These are phyloP conservation scores for Rhododendron henanense DNA, from an alignment of 148 eudicot genomes.

Conservation along the genomic window DNA sequence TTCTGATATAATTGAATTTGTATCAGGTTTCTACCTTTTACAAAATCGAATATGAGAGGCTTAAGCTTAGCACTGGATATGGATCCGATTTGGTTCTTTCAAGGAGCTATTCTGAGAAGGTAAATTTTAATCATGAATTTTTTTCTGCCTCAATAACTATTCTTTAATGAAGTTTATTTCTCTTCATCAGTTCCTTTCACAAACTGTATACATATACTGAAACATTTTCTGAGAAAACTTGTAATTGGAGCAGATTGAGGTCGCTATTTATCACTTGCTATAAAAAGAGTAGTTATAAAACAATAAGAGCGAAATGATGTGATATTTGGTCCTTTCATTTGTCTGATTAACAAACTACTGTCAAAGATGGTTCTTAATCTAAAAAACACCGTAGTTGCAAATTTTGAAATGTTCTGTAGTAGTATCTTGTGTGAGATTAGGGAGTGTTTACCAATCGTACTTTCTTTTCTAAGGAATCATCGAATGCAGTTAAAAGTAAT, in stretches of 20 bases:
- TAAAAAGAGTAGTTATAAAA: background rate
- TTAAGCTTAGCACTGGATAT: slow-evolving; percentile 7
- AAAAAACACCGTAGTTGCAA: no score
- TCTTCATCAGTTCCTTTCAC: background rate
- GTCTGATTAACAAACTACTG: background rate
- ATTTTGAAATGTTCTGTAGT: background rate
- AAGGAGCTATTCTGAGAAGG: slow-evolving; percentile 25
- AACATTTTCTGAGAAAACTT: background rate
- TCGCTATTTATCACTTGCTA: background rate
- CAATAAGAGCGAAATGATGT: background rate
- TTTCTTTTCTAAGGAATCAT: background rate
- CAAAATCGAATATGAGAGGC: slow-evolving; percentile 27
- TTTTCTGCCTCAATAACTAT: background rate
- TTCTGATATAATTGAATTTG: background rate
- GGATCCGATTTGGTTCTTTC: slow-evolving; percentile 13
- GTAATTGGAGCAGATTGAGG: background rate
- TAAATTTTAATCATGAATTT: background rate
- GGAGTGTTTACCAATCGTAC: background rate
- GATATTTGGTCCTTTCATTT: background rate
- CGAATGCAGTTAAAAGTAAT: background rate
- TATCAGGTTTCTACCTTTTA: slow-evolving; percentile 30
- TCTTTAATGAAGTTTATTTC: background rate
- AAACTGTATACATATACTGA: background rate
- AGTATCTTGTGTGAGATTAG: background rate
- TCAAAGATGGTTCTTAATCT: background rate